These are phyloP conservation scores for Hirsutella rhossiliensis DNA, from an alignment of 2,329 filamentous ascomycete genomes.

Conservation along the genomic window DNA sequence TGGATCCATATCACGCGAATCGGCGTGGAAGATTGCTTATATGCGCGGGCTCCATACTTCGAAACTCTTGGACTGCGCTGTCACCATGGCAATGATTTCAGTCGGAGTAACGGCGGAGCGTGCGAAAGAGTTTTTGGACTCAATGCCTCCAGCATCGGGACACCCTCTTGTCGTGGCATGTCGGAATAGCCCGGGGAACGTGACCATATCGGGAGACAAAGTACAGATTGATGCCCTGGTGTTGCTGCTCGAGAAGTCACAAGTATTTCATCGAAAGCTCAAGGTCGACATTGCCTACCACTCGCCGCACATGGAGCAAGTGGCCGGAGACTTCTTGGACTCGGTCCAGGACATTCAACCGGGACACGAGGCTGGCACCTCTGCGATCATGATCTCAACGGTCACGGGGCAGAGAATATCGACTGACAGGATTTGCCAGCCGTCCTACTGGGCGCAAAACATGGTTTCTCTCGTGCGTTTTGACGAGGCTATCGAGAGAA, in stretches of 20 bases:
- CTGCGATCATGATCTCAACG: not conserved
- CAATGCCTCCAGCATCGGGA: not conserved
- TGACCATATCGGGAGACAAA: constrained; percentile 15
- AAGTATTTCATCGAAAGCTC: constrained; percentile 13
- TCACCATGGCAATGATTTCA: constrained; percentile 24
- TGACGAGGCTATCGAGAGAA: not conserved
- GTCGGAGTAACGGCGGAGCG: constrained; percentile 11
- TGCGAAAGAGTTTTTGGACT: not conserved
- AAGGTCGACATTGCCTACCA: constrained; percentile 15
- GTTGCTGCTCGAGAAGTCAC: constrained; percentile 7
- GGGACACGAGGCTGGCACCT: not conserved
- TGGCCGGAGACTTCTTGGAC: not conserved
- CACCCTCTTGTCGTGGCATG: constrained; percentile 16
- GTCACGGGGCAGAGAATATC: not conserved
- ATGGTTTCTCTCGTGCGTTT: not conserved
- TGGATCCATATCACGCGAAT: not conserved
- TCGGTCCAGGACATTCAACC: not conserved
- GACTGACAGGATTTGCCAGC: too few relatives aligned
- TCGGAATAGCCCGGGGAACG: constrained; percentile 12
- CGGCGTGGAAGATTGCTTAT: constrained; percentile 8
- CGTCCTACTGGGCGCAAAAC: constrained; percentile 24
- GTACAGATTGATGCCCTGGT: constrained; percentile 12
- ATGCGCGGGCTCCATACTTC: constrained; percentile 17
- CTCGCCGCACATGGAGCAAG: constrained; percentile 15
- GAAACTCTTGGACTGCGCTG: constrained; percentile 7